Base-by-base conservation (phyloP, 2,329 filamentous ascomycete species). In the Colletotrichum sp. region DNA sequence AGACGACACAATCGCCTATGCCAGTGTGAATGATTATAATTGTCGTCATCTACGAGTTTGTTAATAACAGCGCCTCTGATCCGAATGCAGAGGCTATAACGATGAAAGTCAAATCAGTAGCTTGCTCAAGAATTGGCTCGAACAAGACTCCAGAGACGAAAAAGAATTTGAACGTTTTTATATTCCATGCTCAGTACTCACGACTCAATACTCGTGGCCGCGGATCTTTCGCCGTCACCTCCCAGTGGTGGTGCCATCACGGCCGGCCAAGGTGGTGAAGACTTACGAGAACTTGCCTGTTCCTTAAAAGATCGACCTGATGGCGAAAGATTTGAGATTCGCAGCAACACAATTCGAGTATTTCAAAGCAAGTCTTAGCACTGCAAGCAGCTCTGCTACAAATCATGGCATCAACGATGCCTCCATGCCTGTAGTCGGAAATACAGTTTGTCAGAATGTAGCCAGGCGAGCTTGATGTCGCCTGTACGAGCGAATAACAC, bases 1-100 rank as follows among this genome's bases (percentile, higher is more conserved):
- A 13, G 10, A 22, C n/a, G 6, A 3, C 10, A 6, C 4, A 22
- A n/a, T 6, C 10, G n/a, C n/a, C 44, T 4, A 22, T 48, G n/a
- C 0, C 0, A 4, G 3, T 13, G 10, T 12, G 10, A 13, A 22
- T 48, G 0, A 22, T 48, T 22, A 0, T 0, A 0, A 1, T 22
- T 22, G 5, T 22, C n/a, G 44, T 0, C 18, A 22, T 6, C 10
- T 0, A 48, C 18, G 9, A 48, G 10, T 22, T n/a, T 13, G 6
- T 22, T 48, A 0, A 48, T n/a, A 22, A 22, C 9, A 48, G 10
- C 5, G 10, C 44, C 0, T 10, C 0, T 12, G 9, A 0, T 12
- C 0, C 22, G 18, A 22, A 48, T 0, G 0, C 18, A 44, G 5
- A 44, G 8, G 39, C 39, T 10, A 32, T 32, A 5, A 32, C 4